A percentile compares a stretch with the other conserved stretches of the same genome.
Conservation (phyloP, 106 monocot genomes). For the Platanthera guangdongensis region DNA sequence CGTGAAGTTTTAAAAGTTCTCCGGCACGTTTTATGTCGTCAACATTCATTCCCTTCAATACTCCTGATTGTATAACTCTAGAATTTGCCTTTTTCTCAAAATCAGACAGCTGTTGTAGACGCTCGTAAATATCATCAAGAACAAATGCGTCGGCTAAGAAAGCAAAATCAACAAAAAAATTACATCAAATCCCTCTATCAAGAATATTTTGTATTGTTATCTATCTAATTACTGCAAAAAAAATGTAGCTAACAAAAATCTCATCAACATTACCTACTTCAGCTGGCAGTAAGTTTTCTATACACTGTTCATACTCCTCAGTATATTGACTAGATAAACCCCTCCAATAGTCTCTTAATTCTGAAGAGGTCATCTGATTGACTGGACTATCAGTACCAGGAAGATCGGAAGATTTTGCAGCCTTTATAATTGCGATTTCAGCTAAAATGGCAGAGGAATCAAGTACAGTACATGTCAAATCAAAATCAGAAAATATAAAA, state of each 20-base stretch:
- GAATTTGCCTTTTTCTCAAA: conserved; percentile 85
- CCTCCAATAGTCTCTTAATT: conserved; percentile 62
- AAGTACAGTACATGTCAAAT: conserved; percentile 74
- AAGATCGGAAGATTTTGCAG: conserved; percentile 24
- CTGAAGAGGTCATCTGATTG: conserved; percentile 29
- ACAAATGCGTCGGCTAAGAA: conserved; percentile 56
- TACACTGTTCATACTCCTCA: conserved; percentile 72
- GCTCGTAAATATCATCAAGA: conserved; percentile 41
- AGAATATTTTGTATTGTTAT: background rate
- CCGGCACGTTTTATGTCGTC: conserved; percentile 81
- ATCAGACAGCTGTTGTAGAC: conserved; percentile 54
- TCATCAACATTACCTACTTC: conserved; percentile 36
- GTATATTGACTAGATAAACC: conserved; percentile 63
- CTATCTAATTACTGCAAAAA: no score
- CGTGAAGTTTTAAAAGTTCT: conserved; percentile 67
- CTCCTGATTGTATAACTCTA: conserved; percentile 63
- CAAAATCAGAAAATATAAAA: conserved; percentile 85
- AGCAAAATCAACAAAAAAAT: background rate
- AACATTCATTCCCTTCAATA: conserved; percentile 65
- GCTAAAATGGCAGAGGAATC: conserved; percentile 93
- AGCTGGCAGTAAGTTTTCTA: conserved; percentile 46
- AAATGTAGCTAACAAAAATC: background rate
- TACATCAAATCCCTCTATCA: background rate
- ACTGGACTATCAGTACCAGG: conserved; percentile 12
- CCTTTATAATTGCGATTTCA: conserved; percentile 73